A percentile compares a stretch with the other conserved stretches of the same genome.
phyloP scores from a whole-genome alignment of 106 monocot genomes.

The Acorus calamus region DNA sequence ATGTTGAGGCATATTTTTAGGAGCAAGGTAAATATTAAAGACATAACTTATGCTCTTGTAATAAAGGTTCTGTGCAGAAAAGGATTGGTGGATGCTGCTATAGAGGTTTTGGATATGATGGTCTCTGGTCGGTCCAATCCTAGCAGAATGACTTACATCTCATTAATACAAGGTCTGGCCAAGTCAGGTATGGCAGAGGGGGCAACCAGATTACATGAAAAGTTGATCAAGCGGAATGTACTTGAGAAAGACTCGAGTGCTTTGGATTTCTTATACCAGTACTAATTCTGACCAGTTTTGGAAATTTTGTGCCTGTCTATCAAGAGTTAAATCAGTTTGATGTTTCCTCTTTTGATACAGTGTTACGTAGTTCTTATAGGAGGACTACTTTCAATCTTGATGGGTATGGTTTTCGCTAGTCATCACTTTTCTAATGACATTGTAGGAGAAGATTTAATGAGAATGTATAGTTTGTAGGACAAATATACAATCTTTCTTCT shows the following conservation, averaged over 20 bases:
- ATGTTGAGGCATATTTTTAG: conserved; percentile 47
- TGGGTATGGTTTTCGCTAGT: too few species aligned
- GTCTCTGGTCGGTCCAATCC: conserved; percentile 22
- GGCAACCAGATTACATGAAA: conserved; percentile 33
- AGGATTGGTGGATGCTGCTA: conserved; percentile 27
- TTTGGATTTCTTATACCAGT: not conserved
- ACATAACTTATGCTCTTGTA: conserved; percentile 39
- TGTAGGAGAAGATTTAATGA: too few species aligned
- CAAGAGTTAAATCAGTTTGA: too few species aligned
- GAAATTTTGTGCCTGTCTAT: too few species aligned
- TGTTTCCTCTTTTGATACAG: too few species aligned
- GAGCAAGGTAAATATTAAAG: conserved; percentile 38
- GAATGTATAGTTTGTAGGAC: too few species aligned
- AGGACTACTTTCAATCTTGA: too few species aligned
- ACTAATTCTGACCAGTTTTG: conserved; percentile 2
- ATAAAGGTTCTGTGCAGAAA: conserved; percentile 57
- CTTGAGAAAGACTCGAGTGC: conserved; percentile 17
- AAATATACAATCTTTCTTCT: too few species aligned
- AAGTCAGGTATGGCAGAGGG: conserved; percentile 45
- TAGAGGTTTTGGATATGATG: conserved; percentile 62
- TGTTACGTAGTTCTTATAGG: too few species aligned
- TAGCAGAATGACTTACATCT: conserved; percentile 27
- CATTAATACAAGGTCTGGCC: conserved; percentile 40
- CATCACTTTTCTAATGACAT: too few species aligned
- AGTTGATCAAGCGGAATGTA: conserved; percentile 37